These are phyloP conservation scores for Brettanomyces custersianus DNA, from an alignment of 805 yeast genomes.

Conservation along the genomic window DNA sequence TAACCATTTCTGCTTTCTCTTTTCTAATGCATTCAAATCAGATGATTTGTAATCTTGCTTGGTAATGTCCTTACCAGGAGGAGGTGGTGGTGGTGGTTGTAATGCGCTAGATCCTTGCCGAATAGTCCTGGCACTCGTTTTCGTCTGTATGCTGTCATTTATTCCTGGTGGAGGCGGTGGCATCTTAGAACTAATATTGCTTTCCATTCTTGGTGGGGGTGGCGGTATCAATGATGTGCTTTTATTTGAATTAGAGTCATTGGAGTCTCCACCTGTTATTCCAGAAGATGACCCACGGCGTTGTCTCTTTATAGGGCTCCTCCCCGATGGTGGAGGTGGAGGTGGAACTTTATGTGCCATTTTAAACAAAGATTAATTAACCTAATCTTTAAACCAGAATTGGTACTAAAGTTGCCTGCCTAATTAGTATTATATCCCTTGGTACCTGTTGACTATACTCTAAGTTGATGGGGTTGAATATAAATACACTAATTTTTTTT, in stretches of 20 bases:
- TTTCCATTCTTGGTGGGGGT: constrained; percentile 7
- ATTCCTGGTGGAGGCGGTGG: constrained; percentile 19
- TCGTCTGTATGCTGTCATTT: not conserved
- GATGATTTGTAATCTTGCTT: not conserved
- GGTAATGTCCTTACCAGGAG: constrained; percentile 16
- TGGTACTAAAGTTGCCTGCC: no score
- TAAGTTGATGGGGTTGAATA: no score
- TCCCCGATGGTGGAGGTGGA: constrained; percentile 10
- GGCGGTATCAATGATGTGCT: no score
- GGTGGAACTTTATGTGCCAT: constrained; percentile 5
- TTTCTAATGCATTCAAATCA: not conserved
- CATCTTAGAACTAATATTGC: constrained; percentile 5
- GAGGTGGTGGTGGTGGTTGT: constrained; percentile 24
- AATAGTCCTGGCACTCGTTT: constrained; percentile 2
- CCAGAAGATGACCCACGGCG: no score
- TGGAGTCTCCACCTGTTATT: no score
- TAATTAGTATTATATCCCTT: no score
- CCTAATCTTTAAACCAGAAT: no score
- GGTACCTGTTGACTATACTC: no score
- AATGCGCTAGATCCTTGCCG: not conserved
- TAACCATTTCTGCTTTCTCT: constrained; percentile 37
- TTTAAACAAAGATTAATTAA: no score
- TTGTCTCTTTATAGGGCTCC: no score
- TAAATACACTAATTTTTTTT: not conserved
- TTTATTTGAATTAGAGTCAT: no score